Conservation (phyloP, 2,329 filamentous ascomycete genomes). For the Fusarium sp. region DNA sequence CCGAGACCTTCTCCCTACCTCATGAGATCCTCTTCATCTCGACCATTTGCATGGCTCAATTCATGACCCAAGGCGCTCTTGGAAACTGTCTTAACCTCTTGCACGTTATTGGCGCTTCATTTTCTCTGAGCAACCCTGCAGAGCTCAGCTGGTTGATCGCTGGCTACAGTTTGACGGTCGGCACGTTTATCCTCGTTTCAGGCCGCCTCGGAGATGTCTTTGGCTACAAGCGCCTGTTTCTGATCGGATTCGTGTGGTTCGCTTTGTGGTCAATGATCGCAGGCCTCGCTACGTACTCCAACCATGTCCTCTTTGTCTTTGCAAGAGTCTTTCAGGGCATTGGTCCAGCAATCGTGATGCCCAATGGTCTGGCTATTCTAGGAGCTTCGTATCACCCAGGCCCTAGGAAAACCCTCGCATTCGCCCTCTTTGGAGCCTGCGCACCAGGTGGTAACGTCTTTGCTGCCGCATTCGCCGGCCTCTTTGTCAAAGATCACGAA, state of each 20-base stretch:
- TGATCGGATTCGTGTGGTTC: slow-evolving; percentile 68
- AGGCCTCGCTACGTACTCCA: slow-evolving; percentile 56
- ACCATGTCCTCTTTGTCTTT: slow-evolving; percentile 60
- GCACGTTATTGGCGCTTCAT: slow-evolving; percentile 39
- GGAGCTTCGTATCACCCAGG: slow-evolving; percentile 69
- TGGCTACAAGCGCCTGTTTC: slow-evolving; percentile 67
- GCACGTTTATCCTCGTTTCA: slow-evolving; percentile 69
- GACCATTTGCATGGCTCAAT: slow-evolving; percentile 41
- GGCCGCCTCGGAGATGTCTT: slow-evolving; percentile 69
- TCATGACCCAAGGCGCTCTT: slow-evolving; percentile 42
- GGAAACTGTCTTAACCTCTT: slow-evolving; percentile 43
- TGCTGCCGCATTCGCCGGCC: slow-evolving; percentile 55
- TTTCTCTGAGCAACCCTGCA: slow-evolving; percentile 35
- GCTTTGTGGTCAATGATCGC: slow-evolving; percentile 63
- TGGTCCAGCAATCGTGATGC: slow-evolving; percentile 72
- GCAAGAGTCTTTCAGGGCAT: slow-evolving; percentile 69
- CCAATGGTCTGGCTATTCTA: slow-evolving; percentile 73
- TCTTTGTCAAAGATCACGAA: slow-evolving; percentile 51
- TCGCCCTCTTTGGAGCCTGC: slow-evolving; percentile 62
- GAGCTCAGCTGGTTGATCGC: slow-evolving; percentile 64
- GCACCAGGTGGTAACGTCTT: slow-evolving; percentile 60
- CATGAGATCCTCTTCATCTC: slow-evolving; percentile 38
- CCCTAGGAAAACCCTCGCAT: slow-evolving; percentile 69
- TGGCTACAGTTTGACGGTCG: slow-evolving; percentile 67
- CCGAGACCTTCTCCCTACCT: slow-evolving; percentile 32